Base-by-base conservation (phyloP, 2,329 filamentous ascomycete genomes). In the Xylariaceae sp. region DNA sequence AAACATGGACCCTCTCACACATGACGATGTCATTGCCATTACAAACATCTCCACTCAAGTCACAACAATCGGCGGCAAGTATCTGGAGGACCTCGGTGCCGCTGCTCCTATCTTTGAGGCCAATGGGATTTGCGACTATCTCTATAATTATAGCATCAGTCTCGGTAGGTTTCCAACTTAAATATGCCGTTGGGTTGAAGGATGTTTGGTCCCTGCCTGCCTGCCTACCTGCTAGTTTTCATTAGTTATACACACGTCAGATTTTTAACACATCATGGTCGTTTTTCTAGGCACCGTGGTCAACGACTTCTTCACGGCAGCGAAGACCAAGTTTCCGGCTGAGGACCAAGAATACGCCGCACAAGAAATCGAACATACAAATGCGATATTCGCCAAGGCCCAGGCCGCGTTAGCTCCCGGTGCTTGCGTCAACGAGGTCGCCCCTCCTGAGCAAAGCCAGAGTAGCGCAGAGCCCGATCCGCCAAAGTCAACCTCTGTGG, bases 1-100 rank as follows among this genome's bases (percentile, higher is more conserved):
- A 3, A 16, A 33, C 2, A 48, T 58, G 36, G 28, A 34, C 3
- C 44, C 54, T 40, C 61, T 69, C 40, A 56, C 61, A 1, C 12
- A n/a, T 9, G 52, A 62, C 7, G 66, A 67, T 16, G 46, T 56
- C n/a, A n/a, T 55, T 12, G 36, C 41, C 26, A 56, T 68, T 21
- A 37, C 19, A 9, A 26, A 17, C 11, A 16, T 54, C 33, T 48
- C 58, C 6, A 2, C 39, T 2, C 5, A 57, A 12, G 14, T 59
- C n/a, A 46, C 54, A 6, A 2, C 5, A 1, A 19, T 57, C 4
- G 64, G 62, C 6, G 28, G 33, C 33, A 46, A 52, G 24, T 62
- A 56, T 36, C 34, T 65, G 1, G 12, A 31, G 1, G 54, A 65
- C 26, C 24, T 66, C 14, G 41, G 16, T 16, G 45, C 26, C 3